Percentiles rank a stretch among this genome's conserved stretches.
Evolutionary conservation across 164 flowering plant species (phyloP).

Genomic region (Tinospora cordifolia): DNA sequence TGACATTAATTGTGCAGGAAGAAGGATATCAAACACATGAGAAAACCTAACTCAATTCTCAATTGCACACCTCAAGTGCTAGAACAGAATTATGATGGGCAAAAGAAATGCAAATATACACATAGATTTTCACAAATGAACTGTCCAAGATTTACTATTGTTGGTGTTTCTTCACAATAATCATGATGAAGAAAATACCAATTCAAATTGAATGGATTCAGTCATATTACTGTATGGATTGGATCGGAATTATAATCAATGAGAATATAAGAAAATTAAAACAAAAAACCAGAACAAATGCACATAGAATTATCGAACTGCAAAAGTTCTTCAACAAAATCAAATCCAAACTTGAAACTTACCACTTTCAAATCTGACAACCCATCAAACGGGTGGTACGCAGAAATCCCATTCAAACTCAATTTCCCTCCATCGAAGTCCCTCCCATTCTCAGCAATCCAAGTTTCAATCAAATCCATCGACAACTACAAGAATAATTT

Average conservation of each 20-base stretch:
- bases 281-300: not conserved
- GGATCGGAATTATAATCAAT: too few species aligned
- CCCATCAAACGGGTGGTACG: slow-evolving; percentile 78
- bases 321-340: not conserved
- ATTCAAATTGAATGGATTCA: too few species aligned
- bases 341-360: slow-evolving; percentile 5
- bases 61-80: not conserved
- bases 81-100: not conserved
- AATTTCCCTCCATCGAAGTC: slow-evolving; percentile 37
- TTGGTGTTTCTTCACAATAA: too few species aligned
- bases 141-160: too few species aligned
- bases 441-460: slow-evolving; percentile 52
- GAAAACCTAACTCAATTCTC: not conserved
- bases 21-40: not conserved
- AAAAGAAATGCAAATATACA: not conserved
- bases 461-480: slow-evolving; percentile 63
- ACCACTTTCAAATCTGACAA: slow-evolving; percentile 79
- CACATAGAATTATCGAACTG: not conserved
- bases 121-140: too few species aligned
- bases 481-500: slow-evolving; percentile 46
- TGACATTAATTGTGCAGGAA: not conserved
- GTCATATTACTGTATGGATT: too few species aligned
- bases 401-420: slow-evolving; percentile 56
- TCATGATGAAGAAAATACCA: too few species aligned
- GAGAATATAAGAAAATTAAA: too few species aligned